Evolutionary conservation across 306 rosid species (phyloP).

Genomic region (Casuarina equisetifolia): DNA sequence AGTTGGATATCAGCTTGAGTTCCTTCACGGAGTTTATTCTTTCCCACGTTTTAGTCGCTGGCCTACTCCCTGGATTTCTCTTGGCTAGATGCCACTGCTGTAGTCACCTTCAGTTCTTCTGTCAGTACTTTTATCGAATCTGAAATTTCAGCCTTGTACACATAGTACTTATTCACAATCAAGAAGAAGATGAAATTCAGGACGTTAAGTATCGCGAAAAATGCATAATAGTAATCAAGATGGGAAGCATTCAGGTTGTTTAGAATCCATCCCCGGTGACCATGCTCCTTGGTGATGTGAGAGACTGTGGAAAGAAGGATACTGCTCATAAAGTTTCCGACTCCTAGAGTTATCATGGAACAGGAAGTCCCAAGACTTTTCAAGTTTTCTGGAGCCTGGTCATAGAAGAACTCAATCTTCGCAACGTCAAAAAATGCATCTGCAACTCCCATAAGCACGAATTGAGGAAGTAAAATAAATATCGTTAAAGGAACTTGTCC

Average conservation of each 20-base stretch:
- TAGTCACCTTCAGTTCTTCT: slow-evolving; percentile 56
- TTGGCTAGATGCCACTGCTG: slow-evolving; percentile 12
- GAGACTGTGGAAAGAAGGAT: slow-evolving; percentile 72
- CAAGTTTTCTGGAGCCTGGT: slow-evolving; percentile 85
- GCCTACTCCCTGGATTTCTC: not conserved
- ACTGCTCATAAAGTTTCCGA: slow-evolving; percentile 79
- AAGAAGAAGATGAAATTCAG: slow-evolving; percentile 39
- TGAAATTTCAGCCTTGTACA: slow-evolving; percentile 76
- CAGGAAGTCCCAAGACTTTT: slow-evolving; percentile 82
- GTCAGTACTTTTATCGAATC: slow-evolving; percentile 64
- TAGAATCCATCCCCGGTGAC: slow-evolving; percentile 71
- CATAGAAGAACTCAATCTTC: slow-evolving; percentile 84
- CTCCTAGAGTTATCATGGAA: slow-evolving; percentile 63
- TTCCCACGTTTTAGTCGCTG: not conserved
- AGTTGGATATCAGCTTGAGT: not conserved
- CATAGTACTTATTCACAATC: slow-evolving; percentile 45
- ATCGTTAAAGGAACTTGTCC: slow-evolving; percentile 72
- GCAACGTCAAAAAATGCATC: slow-evolving; percentile 80
- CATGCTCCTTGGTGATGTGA: slow-evolving; percentile 49
- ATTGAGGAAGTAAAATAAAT: slow-evolving; percentile 78
- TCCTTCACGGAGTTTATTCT: not conserved
- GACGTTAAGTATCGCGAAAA: slow-evolving; percentile 43
- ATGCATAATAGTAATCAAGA: slow-evolving; percentile 83
- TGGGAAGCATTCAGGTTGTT: slow-evolving; percentile 81
- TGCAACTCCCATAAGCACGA: slow-evolving; percentile 71